Conservation (phyloP, 441 rosid genomes). For the Brassica hybrid region DNA sequence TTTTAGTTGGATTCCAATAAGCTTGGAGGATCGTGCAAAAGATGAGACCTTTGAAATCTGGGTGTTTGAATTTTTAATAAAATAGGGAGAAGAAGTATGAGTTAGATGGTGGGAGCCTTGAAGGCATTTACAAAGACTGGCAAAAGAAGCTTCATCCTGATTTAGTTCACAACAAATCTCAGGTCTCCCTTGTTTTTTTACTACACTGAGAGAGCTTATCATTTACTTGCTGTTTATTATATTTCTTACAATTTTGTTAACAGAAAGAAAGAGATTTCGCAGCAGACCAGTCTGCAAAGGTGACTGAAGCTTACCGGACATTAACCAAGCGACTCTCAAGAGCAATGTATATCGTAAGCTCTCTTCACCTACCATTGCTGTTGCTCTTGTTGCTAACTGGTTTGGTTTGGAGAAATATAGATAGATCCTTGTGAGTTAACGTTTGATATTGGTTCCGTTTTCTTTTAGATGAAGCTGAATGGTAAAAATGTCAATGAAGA, state of each 20-base stretch:
- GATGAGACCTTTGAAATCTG: slow-evolving; percentile 23
- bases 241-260: neutral
- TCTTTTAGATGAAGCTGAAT: slow-evolving; percentile 69
- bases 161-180: slow-evolving; percentile 88
- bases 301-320: slow-evolving; percentile 82
- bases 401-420: neutral
- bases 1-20: slow-evolving; percentile 11
- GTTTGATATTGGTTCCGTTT: slow-evolving; percentile 19
- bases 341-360: slow-evolving; percentile 84
- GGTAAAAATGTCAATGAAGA: slow-evolving; percentile 81
- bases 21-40: slow-evolving; percentile 7
- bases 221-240: neutral
- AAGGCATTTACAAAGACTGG: slow-evolving; percentile 81
- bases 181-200: slow-evolving; percentile 48
- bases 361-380: neutral
- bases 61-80: neutral
- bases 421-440: neutral
- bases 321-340: slow-evolving; percentile 63
- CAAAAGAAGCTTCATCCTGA: slow-evolving; percentile 98
- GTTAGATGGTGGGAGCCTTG: slow-evolving; percentile 60
- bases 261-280: slow-evolving; percentile 87
- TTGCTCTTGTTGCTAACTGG: neutral
- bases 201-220: too few relatives aligned
- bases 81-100: slow-evolving; percentile 73
- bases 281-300: slow-evolving; percentile 84